Evolutionary conservation across 192 early-diverging fungal species (phyloP).

Genomic region (Coemansia sp.): DNA sequence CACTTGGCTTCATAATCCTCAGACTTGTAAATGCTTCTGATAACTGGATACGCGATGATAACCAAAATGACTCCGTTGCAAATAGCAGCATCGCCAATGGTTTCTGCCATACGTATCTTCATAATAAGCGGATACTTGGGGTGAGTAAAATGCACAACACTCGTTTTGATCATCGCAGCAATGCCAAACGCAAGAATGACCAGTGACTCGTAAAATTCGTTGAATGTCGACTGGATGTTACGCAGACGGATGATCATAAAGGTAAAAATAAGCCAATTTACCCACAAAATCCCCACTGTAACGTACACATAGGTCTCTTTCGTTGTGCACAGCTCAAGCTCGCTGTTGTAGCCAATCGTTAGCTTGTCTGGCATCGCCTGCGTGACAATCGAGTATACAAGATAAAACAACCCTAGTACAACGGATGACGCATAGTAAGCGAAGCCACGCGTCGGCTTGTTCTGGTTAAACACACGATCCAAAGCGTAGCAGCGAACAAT

Average conservation of each 20-base stretch:
- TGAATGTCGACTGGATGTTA: constrained; percentile 25
- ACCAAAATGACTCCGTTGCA: constrained; percentile 19
- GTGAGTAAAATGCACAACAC: constrained; percentile 8
- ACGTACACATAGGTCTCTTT: constrained; percentile 8
- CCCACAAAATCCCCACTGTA: constrained; percentile 19
- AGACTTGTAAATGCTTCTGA: constrained; percentile 12
- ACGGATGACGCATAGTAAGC: constrained; percentile 12
- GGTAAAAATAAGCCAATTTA: constrained; percentile 19
- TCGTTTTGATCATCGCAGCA: constrained; percentile 25
- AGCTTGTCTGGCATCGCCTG: not conserved
- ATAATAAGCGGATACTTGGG: constrained; percentile 9
- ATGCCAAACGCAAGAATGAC: constrained; percentile 12
- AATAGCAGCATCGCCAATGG: constrained; percentile 10
- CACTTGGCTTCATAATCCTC: constrained; percentile 26
- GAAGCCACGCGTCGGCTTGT: constrained; percentile 12
- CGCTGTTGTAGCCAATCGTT: constrained; percentile 2
- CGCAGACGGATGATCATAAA: constrained; percentile 19
- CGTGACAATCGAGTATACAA: constrained; percentile 1
- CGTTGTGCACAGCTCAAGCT: constrained; percentile 21
- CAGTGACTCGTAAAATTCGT: constrained; percentile 24
- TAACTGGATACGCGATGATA: constrained; percentile 17
- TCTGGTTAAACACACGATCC: constrained; percentile 19
- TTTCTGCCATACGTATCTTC: constrained; percentile 10
- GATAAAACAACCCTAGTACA: not conserved
- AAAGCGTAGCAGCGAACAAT: constrained; percentile 5